phyloP scores from a whole-genome alignment of 225 moss, liverwort and hornwort genomes.

The Polytrichum formosum region DNA sequence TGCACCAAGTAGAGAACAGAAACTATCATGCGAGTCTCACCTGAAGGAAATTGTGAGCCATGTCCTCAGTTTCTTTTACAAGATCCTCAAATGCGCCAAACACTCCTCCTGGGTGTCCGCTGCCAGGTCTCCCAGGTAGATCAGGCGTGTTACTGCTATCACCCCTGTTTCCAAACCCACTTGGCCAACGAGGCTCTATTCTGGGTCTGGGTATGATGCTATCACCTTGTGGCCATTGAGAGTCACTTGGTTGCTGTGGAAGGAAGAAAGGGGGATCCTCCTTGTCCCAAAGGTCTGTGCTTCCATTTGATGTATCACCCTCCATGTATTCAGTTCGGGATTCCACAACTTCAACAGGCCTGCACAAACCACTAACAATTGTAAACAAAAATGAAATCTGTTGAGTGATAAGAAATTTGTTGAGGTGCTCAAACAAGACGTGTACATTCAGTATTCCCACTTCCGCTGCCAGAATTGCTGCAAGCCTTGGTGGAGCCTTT shows the following conservation, averaged over 20 bases:
- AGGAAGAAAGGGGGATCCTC: slow-evolving; percentile 18
- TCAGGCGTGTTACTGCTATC: slow-evolving; percentile 23
- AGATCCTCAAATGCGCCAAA: slow-evolving; percentile 56
- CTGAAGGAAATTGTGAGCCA: slow-evolving; percentile 57
- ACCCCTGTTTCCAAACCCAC: slow-evolving; percentile 23
- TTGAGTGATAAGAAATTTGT: too few relatives aligned
- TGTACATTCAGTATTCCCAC: too few relatives aligned
- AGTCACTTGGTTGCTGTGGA: slow-evolving; percentile 15
- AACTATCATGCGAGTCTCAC: slow-evolving; percentile 9
- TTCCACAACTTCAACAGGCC: slow-evolving; percentile 79
- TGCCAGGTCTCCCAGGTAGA: slow-evolving; percentile 16
- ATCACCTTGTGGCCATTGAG: slow-evolving; percentile 25
- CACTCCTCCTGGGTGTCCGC: slow-evolving; percentile 36
- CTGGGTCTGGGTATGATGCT: slow-evolving; percentile 30
- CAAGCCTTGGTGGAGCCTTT: too few relatives aligned
- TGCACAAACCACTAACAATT: slow-evolving; percentile 12
- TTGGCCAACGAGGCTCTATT: slow-evolving; percentile 42
- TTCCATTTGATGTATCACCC: slow-evolving; percentile 44
- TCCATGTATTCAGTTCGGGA: slow-evolving; percentile 70
- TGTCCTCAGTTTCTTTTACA: slow-evolving; percentile 52
- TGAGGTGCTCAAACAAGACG: too few relatives aligned
- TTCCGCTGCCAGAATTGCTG: too few relatives aligned
- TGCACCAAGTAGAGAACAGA: too few relatives aligned
- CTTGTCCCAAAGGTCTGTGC: slow-evolving; percentile 18
- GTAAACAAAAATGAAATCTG: too few relatives aligned